Base-by-base conservation (phyloP, 108 stramenopile species). In the Fistulifera solaris region DNA sequence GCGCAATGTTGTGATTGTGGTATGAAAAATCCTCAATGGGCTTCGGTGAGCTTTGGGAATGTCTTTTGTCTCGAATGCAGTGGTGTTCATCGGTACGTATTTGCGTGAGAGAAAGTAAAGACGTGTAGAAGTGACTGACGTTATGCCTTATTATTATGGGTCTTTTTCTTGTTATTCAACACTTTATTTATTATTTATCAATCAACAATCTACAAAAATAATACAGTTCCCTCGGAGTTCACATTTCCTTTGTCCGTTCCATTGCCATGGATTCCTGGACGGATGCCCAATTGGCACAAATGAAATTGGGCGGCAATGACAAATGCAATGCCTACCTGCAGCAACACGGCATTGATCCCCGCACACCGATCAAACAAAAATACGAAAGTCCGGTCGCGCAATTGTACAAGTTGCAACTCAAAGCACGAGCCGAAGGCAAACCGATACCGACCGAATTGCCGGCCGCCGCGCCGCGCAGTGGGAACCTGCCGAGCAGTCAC, bases 231-330 rank as follows among this genome's bases (percentile, higher is more conserved):
- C 71, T 99, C 44, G 98, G 96, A 40, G 93, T 97, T 17, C 98
- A 96, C 75, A 92, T 94, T 62, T 90, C 93, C 38, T 97, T 97
- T 64, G 96, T 98, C 16, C 82, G 96, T 15, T 93, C 91, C 40
- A 93, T 96, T 51, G 94, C 92, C 60, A 96, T 98, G 94, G 98
- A 98, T 73, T 90, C 92, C 15, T 99, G 98, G 98, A 82, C 88
- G 21, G 70, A 73, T 0, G 52, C 70, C 18, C 93, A 94, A 65
- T 55, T 94, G 39, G 52, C 66, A n/a, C 35, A 80, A 8, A 94
- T 94, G 93, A 86, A 81, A 58, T 25, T 49, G 23, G 91, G 91
- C 40, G 91, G 91, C 0, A 93, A 93, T 69, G 70, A 85, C 28
- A 79, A 80, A 39, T 84, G 80, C 56, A 72, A 76, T 40, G 44